phyloP scores from a whole-genome alignment of 2,329 filamentous ascomycete genomes.

The Anisogramma anomala region DNA sequence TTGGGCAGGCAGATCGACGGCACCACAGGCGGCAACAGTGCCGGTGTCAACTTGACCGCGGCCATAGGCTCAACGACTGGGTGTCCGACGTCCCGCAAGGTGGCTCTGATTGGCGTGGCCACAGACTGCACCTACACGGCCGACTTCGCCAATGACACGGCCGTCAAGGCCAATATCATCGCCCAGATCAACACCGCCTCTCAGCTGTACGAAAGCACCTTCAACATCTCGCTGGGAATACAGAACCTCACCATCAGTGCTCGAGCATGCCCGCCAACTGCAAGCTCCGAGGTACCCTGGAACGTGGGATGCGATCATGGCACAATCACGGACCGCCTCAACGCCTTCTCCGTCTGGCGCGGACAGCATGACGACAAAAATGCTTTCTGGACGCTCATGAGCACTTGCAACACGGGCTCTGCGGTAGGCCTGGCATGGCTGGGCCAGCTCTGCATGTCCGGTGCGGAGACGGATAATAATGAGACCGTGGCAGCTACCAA shows the following conservation, averaged over 20 bases:
- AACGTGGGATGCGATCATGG: constrained; percentile 61
- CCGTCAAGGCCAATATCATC: constrained; percentile 67
- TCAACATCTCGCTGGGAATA: constrained; percentile 89
- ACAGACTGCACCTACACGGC: constrained; percentile 84
- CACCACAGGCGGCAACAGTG: constrained; percentile 60
- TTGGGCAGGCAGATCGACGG: constrained; percentile 67
- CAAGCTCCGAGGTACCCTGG: constrained; percentile 62
- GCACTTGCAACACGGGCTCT: constrained; percentile 66
- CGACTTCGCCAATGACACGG: constrained; percentile 50
- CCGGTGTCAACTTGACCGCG: constrained; percentile 62
- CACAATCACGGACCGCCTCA: constrained; percentile 66
- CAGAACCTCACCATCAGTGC: constrained; percentile 73
- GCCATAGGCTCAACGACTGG: constrained; percentile 76
- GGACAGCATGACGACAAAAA: constrained; percentile 66
- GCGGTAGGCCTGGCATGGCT: constrained; percentile 92
- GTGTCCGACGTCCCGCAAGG: constrained; percentile 80
- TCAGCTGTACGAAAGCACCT: constrained; percentile 74
- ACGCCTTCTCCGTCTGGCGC: constrained; percentile 81
- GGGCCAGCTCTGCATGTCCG: constrained; percentile 65
- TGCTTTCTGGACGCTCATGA: constrained; percentile 87
- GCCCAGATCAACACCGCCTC: constrained; percentile 77
- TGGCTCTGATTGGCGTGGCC: constrained; percentile 82
- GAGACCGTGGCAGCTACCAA: constrained; percentile 79
- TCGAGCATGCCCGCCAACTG: constrained; percentile 58
- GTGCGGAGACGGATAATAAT: constrained; percentile 40